Conservation (phyloP, 148 eudicot species). For the Euryodendron excelsum region DNA sequence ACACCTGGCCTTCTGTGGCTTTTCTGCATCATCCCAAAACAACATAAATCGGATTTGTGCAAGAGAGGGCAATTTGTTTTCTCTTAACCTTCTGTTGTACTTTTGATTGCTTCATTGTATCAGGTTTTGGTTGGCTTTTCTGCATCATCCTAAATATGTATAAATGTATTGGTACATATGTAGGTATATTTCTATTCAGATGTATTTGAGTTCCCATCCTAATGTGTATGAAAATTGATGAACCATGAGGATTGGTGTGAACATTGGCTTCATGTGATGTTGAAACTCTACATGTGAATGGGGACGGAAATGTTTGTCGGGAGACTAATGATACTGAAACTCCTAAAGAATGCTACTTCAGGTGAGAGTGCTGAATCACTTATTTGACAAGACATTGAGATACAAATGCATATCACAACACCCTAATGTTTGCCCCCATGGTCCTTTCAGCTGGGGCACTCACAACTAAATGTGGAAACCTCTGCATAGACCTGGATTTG, state of each 20-base stretch:
- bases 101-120: neutral
- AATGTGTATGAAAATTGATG: neutral
- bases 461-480: neutral
- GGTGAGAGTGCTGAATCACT: too few species aligned
- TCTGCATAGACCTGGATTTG: neutral
- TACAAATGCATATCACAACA: too few species aligned
- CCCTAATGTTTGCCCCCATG: too few species aligned
- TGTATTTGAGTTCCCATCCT: neutral
- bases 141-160: neutral
- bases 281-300: neutral
- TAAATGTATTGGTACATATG: neutral
- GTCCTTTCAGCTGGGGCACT: neutral
- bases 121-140: neutral
- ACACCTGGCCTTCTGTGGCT: neutral
- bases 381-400: too few species aligned
- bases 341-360: too few species aligned
- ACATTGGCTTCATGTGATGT: neutral
- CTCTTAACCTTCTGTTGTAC: neutral
- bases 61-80: neutral
- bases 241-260: neutral
- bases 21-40: neutral
- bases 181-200: neutral
- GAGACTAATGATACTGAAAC: too few species aligned
- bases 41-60: neutral
- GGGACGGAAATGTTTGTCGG: too few species aligned